These are phyloP conservation scores for Arthrobotrys entomopaga DNA, from an alignment of 2,329 filamentous ascomycete genomes.

Conservation along the genomic window DNA sequence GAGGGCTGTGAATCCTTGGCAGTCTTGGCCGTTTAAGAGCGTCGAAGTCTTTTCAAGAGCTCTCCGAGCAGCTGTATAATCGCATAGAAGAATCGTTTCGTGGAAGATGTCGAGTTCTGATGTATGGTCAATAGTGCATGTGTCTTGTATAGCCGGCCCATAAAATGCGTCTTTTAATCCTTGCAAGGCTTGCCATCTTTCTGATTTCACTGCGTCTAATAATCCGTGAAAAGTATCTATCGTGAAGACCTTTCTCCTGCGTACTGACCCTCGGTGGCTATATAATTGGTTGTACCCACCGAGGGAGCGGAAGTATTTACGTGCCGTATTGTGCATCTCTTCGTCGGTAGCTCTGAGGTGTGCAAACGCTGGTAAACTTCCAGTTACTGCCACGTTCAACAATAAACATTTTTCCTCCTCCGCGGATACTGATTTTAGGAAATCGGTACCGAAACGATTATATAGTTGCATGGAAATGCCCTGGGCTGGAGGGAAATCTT, in stretches of 20 bases:
- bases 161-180: not conserved
- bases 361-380: not conserved
- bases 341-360: conserved; percentile 8
- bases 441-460: not conserved
- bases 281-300: conserved; percentile 14
- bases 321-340: not conserved
- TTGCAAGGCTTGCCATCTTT: not conserved
- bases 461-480: not conserved
- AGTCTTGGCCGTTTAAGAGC: conserved; percentile 20
- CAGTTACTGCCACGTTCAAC: not conserved
- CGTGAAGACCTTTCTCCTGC: not conserved
- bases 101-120: not conserved
- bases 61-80: not conserved
- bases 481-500: conserved; percentile 10
- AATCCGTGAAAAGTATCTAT: not conserved
- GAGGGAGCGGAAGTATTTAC: conserved; percentile 16
- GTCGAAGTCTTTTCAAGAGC: not conserved
- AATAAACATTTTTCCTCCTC: not conserved
- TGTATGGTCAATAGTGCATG: not conserved
- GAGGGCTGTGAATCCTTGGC: conserved; percentile 32
- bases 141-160: not conserved
- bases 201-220: not conserved
- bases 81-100: not conserved
- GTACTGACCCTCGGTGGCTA: not conserved
- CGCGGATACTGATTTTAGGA: not conserved